Conservation (phyloP, 352 stramenopile genomes). For the Globisporangium spinosum region DNA sequence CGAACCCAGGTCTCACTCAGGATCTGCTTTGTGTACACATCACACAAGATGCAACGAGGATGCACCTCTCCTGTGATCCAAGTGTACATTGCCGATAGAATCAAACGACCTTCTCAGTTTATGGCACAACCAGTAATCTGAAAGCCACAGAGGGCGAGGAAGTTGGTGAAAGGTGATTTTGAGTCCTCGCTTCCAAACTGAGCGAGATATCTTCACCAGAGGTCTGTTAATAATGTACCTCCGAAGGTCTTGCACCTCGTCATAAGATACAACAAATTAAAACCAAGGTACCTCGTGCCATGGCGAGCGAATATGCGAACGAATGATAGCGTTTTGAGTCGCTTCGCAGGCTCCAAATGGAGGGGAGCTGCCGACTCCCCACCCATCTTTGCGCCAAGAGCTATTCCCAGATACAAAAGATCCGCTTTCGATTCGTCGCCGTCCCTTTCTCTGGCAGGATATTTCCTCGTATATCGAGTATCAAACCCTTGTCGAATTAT, state of each 20-base stretch:
- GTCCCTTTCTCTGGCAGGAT: background rate
- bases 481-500: background rate
- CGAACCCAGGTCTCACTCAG: background rate
- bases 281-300: background rate
- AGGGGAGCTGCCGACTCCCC: background rate
- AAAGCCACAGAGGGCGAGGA: too few relatives aligned
- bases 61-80: background rate
- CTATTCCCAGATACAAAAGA: background rate
- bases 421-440: background rate
- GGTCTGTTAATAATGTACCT: background rate
- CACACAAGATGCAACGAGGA: background rate
- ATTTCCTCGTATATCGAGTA: background rate
- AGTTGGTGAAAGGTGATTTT: too few relatives aligned
- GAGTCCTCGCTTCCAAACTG: too few relatives aligned
- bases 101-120: background rate
- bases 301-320: background rate
- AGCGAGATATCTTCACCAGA: too few relatives aligned
- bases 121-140: background rate
- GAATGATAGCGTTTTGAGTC: background rate
- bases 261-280: background rate
- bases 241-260: background rate
- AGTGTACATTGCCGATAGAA: background rate
- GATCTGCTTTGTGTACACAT: background rate
- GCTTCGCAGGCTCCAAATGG: background rate
- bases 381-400: background rate